Conservation (phyloP, 2,329 filamentous ascomycete genomes). For the Neonectria ditissima region DNA sequence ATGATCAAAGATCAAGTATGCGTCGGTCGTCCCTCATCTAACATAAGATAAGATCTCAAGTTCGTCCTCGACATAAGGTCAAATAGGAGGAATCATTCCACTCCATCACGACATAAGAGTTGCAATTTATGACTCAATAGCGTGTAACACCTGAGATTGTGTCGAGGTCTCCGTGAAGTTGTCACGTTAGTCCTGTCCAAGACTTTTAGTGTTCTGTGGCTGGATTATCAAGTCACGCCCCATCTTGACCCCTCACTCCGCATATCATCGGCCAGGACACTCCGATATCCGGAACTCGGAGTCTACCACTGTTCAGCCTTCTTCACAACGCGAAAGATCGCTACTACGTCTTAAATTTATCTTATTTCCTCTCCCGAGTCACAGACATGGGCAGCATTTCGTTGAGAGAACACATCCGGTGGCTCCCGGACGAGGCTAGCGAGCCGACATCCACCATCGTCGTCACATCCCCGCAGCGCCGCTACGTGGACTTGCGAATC, state of each 20-base stretch:
- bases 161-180: not conserved
- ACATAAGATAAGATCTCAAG: not conserved
- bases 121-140: not conserved
- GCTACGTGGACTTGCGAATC: conserved; percentile 73
- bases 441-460: conserved; percentile 75
- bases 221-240: not conserved
- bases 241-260: conserved; percentile 1
- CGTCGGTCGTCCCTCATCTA: too few relatives aligned
- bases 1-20: too few relatives aligned
- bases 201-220: not conserved
- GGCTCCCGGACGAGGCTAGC: conserved; percentile 61
- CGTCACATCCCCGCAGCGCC: conserved; percentile 67
- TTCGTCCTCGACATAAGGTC: not conserved
- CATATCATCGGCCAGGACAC: not conserved
- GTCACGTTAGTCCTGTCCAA: not conserved
- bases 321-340: not conserved
- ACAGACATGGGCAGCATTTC: conserved; percentile 64
- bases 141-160: not conserved
- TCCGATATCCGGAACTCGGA: conserved; percentile 5
- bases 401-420: conserved; percentile 68
- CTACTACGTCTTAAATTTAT: not conserved
- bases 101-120: not conserved
- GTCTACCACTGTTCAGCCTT: not conserved
- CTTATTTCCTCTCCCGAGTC: too few relatives aligned
- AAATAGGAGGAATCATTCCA: too few relatives aligned